Conservation (phyloP, 2,329 filamentous ascomycete species). For the Alternaria conjuncta region DNA sequence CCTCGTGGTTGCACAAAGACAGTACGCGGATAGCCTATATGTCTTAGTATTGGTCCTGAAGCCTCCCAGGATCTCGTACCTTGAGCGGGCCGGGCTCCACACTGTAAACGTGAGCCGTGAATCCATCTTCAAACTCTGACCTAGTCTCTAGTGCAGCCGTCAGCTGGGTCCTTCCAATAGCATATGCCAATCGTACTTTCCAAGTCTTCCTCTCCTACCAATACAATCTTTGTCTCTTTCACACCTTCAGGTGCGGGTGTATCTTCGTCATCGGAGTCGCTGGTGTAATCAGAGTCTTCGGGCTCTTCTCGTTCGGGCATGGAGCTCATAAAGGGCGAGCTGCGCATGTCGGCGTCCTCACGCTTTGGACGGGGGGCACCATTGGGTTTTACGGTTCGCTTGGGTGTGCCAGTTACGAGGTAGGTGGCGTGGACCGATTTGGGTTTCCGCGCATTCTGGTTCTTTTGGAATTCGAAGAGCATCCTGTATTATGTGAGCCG, state of each 20-base stretch:
- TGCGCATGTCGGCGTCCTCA: slow-evolving; percentile 72
- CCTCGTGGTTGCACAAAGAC: slow-evolving; percentile 70
- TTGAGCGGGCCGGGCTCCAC: slow-evolving; percentile 73
- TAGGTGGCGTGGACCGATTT: slow-evolving; percentile 91
- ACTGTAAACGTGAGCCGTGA: slow-evolving; percentile 87
- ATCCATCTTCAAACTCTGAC: slow-evolving; percentile 72
- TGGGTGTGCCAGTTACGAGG: slow-evolving; percentile 75
- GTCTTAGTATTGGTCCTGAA: slow-evolving; percentile 30
- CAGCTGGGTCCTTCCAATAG: slow-evolving; percentile 5
- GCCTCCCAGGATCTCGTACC: slow-evolving; percentile 49
- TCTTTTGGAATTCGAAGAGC: slow-evolving; percentile 82
- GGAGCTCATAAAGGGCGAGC: slow-evolving; percentile 72
- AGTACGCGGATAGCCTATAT: slow-evolving; percentile 71
- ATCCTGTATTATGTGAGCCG: slow-evolving; percentile 63
- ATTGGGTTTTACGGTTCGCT: slow-evolving; percentile 42
- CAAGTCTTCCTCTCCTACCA: slow-evolving; percentile 76
- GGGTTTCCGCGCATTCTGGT: slow-evolving; percentile 76
- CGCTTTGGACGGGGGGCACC: slow-evolving; percentile 55
- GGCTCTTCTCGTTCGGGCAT: slow-evolving; percentile 58
- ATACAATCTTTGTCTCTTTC: slow-evolving; percentile 64
- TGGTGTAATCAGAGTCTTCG: slow-evolving; percentile 30
- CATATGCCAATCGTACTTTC: slow-evolving; percentile 58
- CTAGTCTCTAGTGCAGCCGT: slow-evolving; percentile 63
- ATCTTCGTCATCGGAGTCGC: slow-evolving; percentile 49
- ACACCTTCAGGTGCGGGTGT: slow-evolving; percentile 44